Evolutionary conservation across 305 asterid species (phyloP).

Genomic region (Salvia sclarea): DNA sequence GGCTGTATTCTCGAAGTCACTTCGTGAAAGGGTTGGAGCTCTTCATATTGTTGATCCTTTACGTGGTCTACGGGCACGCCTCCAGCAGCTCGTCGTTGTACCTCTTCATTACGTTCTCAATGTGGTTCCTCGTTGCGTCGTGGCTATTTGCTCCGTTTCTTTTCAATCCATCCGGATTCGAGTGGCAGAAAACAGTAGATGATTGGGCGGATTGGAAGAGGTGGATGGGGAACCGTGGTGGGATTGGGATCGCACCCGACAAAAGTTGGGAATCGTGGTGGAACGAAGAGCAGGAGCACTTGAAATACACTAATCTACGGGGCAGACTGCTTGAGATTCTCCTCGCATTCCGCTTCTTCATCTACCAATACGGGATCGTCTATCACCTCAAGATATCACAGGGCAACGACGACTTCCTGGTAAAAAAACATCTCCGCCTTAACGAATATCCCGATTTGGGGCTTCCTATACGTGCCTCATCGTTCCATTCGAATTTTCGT

Average conservation of each 20-base stretch:
- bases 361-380: constrained; percentile 94
- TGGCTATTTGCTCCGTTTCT: constrained; percentile 98
- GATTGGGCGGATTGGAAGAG: constrained; percentile 98
- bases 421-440: constrained; percentile 30
- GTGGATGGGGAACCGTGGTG: constrained; percentile 99
- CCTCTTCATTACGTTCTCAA: constrained; percentile 81
- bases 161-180: constrained; percentile 96
- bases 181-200: constrained; percentile 98
- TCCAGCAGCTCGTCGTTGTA: constrained; percentile 67
- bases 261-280: constrained; percentile 99
- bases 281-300: constrained; percentile 93
- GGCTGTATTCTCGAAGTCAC: constrained; percentile 95
- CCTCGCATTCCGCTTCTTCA: constrained; percentile 75
- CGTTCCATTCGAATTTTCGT: constrained; percentile 29
- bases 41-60: constrained; percentile 65
- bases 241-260: constrained; percentile 84
- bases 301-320: constrained; percentile 67
- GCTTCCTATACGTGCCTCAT: constrained; percentile 28
- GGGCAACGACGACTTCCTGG: constrained; percentile 67
- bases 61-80: constrained; percentile 75
- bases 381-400: constrained; percentile 88
- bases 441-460: background rate
- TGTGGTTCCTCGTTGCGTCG: constrained; percentile 96
- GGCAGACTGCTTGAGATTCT: constrained; percentile 79
- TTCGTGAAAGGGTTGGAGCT: constrained; percentile 95